Evolutionary conservation across 2,329 filamentous ascomycete genomes (phyloP).

Genomic region (Aspergillus tamarii): DNA sequence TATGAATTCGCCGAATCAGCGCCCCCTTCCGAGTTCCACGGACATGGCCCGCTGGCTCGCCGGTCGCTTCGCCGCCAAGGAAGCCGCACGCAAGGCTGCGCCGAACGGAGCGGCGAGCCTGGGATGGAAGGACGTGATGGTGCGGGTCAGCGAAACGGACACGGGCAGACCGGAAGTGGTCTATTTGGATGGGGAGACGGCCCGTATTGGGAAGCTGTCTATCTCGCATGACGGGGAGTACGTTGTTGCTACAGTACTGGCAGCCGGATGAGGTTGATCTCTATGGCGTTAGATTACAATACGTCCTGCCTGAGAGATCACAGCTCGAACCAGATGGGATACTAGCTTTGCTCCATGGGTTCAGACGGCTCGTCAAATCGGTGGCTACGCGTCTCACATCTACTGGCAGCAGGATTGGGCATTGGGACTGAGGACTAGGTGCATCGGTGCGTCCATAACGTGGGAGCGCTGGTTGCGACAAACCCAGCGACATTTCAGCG

Average conservation of each 20-base stretch:
- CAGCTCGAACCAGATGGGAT: background rate
- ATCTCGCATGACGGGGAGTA: constrained; percentile 89
- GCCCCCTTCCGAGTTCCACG: constrained; percentile 9
- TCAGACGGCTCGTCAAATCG: background rate
- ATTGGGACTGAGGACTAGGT: background rate
- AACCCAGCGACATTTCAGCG: background rate
- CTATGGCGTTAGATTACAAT: background rate
- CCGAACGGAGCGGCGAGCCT: constrained; percentile 55
- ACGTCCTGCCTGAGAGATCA: background rate
- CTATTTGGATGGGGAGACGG: constrained; percentile 31
- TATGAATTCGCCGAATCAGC: constrained; percentile 1
- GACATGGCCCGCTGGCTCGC: constrained; percentile 49
- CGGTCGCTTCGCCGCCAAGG: constrained; percentile 71
- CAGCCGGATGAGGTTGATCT: constrained; percentile 31
- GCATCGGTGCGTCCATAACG: background rate
- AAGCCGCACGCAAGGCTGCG: constrained; percentile 74
- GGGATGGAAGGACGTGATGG: constrained; percentile 63
- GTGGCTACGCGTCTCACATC: background rate
- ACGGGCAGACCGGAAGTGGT: constrained; percentile 42
- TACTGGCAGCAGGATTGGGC: background rate
- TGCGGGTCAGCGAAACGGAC: constrained; percentile 36
- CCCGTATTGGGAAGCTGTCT: constrained; percentile 67
- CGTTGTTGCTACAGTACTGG: constrained; percentile 57
- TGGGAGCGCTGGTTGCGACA: background rate
- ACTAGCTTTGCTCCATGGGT: background rate